Base-by-base conservation (phyloP, 2,329 filamentous ascomycete genomes). In the Fulvia fulva region DNA sequence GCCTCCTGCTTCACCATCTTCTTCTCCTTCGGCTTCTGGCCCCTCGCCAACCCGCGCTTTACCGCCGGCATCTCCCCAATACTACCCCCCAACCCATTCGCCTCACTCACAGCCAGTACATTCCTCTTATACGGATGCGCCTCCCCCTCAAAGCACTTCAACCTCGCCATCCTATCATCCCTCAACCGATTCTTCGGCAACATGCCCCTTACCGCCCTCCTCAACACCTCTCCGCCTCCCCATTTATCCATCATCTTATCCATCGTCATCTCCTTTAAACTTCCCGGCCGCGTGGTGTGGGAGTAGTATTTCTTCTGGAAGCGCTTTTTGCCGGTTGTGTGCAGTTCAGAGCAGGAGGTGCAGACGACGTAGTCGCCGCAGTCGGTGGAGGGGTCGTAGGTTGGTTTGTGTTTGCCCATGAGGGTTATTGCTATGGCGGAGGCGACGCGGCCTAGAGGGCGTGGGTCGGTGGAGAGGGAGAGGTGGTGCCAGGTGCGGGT, bases 321-420 rank as follows among this genome's bases (percentile, higher is more conserved):
- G 74, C 87, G 89, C 80, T 99, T 99, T 74, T 90, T 89, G 66
- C 94, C 94, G 7, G 94, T 97, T 1, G 87, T 88, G 78, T 92
- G 87, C 51, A 99, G 81, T 50, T 93, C 87, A 43, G 88, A 84
- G 80, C 94, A 97, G 74, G 91, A 87, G 37, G 94, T 92, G 32
- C 47, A 58, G 0, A 99, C 93, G 12, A 99, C 92, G 76, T 99
- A 99, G 84, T 99, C 94, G 68, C 94, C 94, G 82, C 94, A 97
- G 81, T 99, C 94, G 61, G 92, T 97, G 22, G 91, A 96, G 1
- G 94, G 94, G 77, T 97, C 90, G 79, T 87, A 99, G 75, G 94
- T 96, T 22, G 94, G 94, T 79, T 99, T 99, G 83, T 99, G 89
- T 82, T 99, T 99, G 78, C 94, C 94, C 92, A 97, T 97, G 53